Evolutionary conservation across 768 basidiomycete genomes (phyloP), one percentile per base, ranked within the genome.

Genomic region (Macrolepiota fuliginosa): DNA sequence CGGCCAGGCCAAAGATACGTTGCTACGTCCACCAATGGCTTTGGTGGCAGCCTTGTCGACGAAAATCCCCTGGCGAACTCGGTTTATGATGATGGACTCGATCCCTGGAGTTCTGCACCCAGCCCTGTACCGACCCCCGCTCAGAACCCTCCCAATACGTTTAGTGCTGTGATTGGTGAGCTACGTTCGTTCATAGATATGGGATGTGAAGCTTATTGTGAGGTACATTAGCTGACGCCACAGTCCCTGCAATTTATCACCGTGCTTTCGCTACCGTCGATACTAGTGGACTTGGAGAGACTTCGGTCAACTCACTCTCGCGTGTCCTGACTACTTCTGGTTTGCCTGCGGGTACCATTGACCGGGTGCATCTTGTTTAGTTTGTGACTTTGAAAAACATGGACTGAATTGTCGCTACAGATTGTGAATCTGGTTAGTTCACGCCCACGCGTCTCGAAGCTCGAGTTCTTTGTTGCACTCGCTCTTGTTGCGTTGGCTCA

Each of bases 391-490:
- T 50, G 12, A 32, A 35, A 12, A 19, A 12, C n/a, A 15, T 35
- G 15, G 4, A n/a, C 22, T 63, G 24, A 50, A 37, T 4, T 42
- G n/a, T 49, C n/a, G 19, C 1, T 52, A 7, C 65, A 96, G 94
- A 96, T 98, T 67, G 90, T 97, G 59, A 94, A 91, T 73, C 79
- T 96, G 22, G 93, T 94, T 56, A 92, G 91, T 73, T 88, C 89
- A 36, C 83, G 83, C 62, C 82, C 91, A 47, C 82, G 88, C 54
- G 90, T 98, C 39, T 92, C 92, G 7, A 92, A 87, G 66, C 85
- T 89, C 60, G 95, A 98, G 70, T 96, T 96, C 78, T 96, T 91
- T 71, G 91, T 96, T 11, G 92, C 94, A 10, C 74, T 98, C 25
- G 93, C 92, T 11, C 80, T 98, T 13, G 92, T 92, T 49, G 92